These are phyloP conservation scores for Boletus sp. DNA, from an alignment of 1,284 basidiomycete species.

Conservation along the genomic window DNA sequence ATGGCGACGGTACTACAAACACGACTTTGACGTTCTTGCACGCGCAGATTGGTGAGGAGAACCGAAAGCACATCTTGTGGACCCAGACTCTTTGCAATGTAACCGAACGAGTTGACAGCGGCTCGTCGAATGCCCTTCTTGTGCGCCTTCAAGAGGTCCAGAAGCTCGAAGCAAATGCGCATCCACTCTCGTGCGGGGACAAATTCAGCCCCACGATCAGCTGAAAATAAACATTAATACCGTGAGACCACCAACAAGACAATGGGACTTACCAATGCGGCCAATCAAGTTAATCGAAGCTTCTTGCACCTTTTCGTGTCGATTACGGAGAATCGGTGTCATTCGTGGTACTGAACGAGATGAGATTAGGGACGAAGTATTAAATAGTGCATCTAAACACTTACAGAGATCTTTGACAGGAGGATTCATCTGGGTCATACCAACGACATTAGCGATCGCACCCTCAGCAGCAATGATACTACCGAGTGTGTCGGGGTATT, in stretches of 20 bases:
- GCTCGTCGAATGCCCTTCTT: conserved; percentile 99
- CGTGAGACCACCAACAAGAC: not conserved
- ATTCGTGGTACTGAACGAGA: conserved; percentile 81
- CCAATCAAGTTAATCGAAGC: conserved; percentile 99
- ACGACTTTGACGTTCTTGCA: conserved; percentile 98
- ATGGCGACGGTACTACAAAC: conserved; percentile 99
- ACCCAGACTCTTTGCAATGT: conserved; percentile 98
- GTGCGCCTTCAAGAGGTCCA: conserved; percentile 97
- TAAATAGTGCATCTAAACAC: conserved; percentile 32
- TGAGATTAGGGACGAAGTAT: conserved; percentile 14
- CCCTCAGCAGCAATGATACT: conserved; percentile 98
- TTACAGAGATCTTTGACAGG: conserved; percentile 96
- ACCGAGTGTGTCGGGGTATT: conserved; percentile 97
- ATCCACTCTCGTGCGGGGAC: conserved; percentile 99
- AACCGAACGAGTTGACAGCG: conserved; percentile 98
- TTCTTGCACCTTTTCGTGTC: conserved; percentile 99
- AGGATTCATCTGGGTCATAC: conserved; percentile 99
- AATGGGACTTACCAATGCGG: conserved; percentile 70
- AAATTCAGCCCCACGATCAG: conserved; percentile 98
- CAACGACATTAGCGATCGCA: conserved; percentile 98
- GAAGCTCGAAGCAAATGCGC: conserved; percentile 98
- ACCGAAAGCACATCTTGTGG: conserved; percentile 98
- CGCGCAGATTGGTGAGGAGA: conserved; percentile 92
- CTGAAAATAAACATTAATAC: conserved; percentile 38
- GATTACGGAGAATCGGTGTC: conserved; percentile 98